Evolutionary conservation across 352 stramenopile genomes (phyloP).

Genomic region (Albugo laibachii): DNA sequence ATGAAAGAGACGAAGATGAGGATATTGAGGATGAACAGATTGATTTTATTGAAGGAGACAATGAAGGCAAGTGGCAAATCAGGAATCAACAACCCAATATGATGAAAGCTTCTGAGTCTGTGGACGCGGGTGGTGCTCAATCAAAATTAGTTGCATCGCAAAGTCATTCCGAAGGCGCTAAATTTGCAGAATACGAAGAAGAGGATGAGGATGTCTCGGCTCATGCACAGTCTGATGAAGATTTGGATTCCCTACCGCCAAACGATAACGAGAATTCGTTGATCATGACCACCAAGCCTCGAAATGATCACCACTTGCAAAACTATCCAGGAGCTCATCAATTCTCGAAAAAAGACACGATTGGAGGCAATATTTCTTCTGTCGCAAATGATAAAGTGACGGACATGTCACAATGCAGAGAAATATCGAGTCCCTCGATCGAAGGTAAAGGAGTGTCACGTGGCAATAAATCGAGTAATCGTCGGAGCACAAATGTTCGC

Average conservation of each 20-base stretch:
- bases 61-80: slow-evolving; percentile 8
- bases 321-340: not conserved
- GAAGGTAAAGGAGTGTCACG: not conserved
- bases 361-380: no score
- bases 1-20: slow-evolving; percentile 5
- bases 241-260: slow-evolving; percentile 43
- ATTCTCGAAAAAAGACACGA: not conserved
- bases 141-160: not conserved
- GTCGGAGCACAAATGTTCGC: slow-evolving; percentile 29
- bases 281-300: no score
- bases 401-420: no score
- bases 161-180: slow-evolving; percentile 4
- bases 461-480: not conserved
- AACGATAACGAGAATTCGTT: slow-evolving; percentile 20
- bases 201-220: slow-evolving; percentile 61
- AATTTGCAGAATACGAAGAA: slow-evolving; percentile 2
- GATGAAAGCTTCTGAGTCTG: not conserved
- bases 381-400: no score
- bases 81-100: not conserved
- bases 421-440: no score
- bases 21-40: slow-evolving; percentile 9
- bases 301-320: not conserved
- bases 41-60: slow-evolving; percentile 9
- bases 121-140: not conserved
- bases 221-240: slow-evolving; percentile 50